Percentiles rank a stretch among this genome's conserved stretches.
These are phyloP conservation scores for Xylaria arbuscula DNA, from an alignment of 2,329 filamentous ascomycete genomes.

Conservation along the genomic window DNA sequence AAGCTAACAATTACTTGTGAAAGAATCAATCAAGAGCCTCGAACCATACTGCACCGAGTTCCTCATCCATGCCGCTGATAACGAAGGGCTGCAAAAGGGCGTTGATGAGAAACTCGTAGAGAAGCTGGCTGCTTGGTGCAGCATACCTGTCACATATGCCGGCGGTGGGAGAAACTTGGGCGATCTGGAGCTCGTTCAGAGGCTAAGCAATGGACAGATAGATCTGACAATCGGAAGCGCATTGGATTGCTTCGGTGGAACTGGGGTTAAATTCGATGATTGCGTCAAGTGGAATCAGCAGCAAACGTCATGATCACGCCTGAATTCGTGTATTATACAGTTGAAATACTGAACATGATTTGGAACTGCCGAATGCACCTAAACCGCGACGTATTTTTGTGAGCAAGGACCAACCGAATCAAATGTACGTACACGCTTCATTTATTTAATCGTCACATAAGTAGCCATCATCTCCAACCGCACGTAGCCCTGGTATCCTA, in stretches of 20 bases:
- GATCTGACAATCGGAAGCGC: constrained; percentile 97
- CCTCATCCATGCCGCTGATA: constrained; percentile 95
- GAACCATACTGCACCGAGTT: constrained; percentile 97
- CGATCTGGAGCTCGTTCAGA: constrained; percentile 85
- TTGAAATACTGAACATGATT: constrained; percentile 14
- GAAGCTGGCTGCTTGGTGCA: constrained; percentile 84
- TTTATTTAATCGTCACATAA: constrained; percentile 45
- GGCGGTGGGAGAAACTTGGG: constrained; percentile 86
- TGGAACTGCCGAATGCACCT: constrained; percentile 33
- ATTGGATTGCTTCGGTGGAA: constrained; percentile 93
- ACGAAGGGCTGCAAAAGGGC: constrained; percentile 91
- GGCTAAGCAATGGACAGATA: constrained; percentile 81
- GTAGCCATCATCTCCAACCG: constrained; percentile 36
- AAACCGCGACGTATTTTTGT: constrained; percentile 33
- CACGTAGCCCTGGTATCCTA: constrained; percentile 32
- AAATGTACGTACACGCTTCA: constrained; percentile 45
- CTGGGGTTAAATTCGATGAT: constrained; percentile 85
- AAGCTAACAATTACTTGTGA: constrained; percentile 6
- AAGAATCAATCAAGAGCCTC: constrained; percentile 82
- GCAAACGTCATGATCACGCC: constrained; percentile 47
- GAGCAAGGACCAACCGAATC: constrained; percentile 39
- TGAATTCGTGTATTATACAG: constrained; percentile 18
- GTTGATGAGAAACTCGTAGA: constrained; percentile 87
- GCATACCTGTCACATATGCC: constrained; percentile 94
- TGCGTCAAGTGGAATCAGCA: constrained; percentile 86